Conservation (phyloP, 768 basidiomycete species). For the Exsudoporus frostii region DNA sequence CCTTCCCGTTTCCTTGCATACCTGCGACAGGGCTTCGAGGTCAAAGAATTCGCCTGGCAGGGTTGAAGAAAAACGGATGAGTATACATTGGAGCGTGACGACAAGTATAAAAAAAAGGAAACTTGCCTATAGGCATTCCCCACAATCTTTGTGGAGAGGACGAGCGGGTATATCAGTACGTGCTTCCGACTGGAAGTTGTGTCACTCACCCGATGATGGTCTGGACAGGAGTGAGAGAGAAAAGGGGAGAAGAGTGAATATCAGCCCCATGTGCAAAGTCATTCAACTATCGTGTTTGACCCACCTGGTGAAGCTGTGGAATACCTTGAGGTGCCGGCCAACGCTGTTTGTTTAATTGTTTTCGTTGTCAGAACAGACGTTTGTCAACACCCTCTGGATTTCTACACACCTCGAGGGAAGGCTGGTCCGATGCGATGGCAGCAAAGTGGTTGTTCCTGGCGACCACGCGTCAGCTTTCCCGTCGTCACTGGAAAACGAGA, state of each 20-base stretch:
- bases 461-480: neutral
- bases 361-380: neutral
- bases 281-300: conserved; percentile 1
- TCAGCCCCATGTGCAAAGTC: neutral
- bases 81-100: neutral
- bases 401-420: conserved; percentile 52
- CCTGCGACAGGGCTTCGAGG: conserved; percentile 56
- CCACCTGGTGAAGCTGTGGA: conserved; percentile 54
- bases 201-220: conserved; percentile 55
- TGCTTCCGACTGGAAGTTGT: no score
- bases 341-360: conserved; percentile 31
- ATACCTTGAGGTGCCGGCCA: conserved; percentile 51
- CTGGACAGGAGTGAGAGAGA: conserved; percentile 24
- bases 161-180: neutral
- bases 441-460: conserved; percentile 71
- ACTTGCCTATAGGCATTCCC: conserved; percentile 69
- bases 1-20: conserved; percentile 53
- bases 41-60: conserved; percentile 66
- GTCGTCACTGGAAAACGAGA: neutral
- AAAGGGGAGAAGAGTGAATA: neutral
- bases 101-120: no score
- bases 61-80: neutral
- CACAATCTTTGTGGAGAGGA: conserved; percentile 45
- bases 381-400: neutral
- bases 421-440: conserved; percentile 66